phyloP scores from a whole-genome alignment of 768 basidiomycete species.

The Dacryopinax primogenitus region DNA sequence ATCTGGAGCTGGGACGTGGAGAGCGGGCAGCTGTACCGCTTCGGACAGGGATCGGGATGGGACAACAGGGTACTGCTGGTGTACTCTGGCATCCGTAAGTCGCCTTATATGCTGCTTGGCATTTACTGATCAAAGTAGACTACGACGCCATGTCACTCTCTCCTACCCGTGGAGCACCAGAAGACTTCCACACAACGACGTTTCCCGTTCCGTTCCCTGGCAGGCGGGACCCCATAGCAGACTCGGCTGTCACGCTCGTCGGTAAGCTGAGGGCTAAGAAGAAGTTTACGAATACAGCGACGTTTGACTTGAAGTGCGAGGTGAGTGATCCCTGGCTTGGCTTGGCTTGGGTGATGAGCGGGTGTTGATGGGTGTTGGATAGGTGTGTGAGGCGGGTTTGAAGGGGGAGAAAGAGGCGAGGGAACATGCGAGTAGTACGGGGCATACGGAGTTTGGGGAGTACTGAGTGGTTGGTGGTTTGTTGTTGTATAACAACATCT shows the following conservation, averaged over 20 bases:
- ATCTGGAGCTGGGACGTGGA: slow-evolving; percentile 87
- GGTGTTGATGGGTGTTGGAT: neutral
- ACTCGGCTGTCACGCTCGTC: slow-evolving; percentile 59
- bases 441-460: slow-evolving; percentile 75
- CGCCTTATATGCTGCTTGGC: neutral
- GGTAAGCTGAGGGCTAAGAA: slow-evolving; percentile 57
- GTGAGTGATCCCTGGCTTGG: slow-evolving; percentile 31
- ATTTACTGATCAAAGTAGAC: slow-evolving; percentile 26
- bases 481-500: neutral
- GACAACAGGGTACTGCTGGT: slow-evolving; percentile 53
- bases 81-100: slow-evolving; percentile 74
- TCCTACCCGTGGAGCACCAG: slow-evolving; percentile 58
- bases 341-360: neutral
- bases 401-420: slow-evolving; percentile 92
- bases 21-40: slow-evolving; percentile 77
- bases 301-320: slow-evolving; percentile 82
- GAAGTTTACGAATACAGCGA: slow-evolving; percentile 82
- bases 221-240: slow-evolving; percentile 42
- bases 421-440: slow-evolving; percentile 73
- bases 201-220: slow-evolving; percentile 46
- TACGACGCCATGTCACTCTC: slow-evolving; percentile 85
- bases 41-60: slow-evolving; percentile 40
- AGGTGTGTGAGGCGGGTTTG: slow-evolving; percentile 72
- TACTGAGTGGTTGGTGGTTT: slow-evolving; percentile 35
- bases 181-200: slow-evolving; percentile 80